Base-by-base conservation (phyloP, 1,284 basidiomycete species). In the Cryptococcus sp. region DNA sequence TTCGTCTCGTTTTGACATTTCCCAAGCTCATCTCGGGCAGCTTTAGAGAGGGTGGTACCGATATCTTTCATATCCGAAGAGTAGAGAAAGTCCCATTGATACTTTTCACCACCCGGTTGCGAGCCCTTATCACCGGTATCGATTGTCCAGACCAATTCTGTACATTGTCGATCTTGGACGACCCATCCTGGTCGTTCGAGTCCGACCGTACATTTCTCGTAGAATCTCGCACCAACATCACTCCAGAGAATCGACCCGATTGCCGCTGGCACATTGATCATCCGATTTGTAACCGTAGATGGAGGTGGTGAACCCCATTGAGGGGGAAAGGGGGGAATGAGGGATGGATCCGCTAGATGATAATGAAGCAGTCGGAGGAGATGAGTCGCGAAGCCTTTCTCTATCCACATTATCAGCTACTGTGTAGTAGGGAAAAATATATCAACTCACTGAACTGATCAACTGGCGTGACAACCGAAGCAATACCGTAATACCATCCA, bases 281-380 rank as follows among this genome's bases (percentile, higher is more conserved):
- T 10, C 5, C 23, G 15, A 48, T 35, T 13, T 7, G 41, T 2
- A 43, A 14, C 10, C 8, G 41, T 7, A 13, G 51, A 11, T 3
- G 57, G 54, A 0, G 62, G 66, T 3, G 65, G 58, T 5, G 38
- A n/a, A 1, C 65, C 67, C 65, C 65, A 70, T 15, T 44, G 33
- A 4, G 37, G 13, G 0, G 69, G 68, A 47, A 64, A 65, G 11
- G 58, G 54, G 5, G 62, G 63, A 1, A 67, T 51, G 8, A 38
- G 32, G 8, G 43, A n/a, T 2, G 49, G 50, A 10, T 53, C 38
- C 14, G 57, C 62, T 14, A 68, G 49, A 4, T 55, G 41, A 56
- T 69, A 66, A 48, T 74, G 71, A 31, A 74, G 56, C 14, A 70
- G 57, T 5, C 57, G 57, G 15, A 72, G 56, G 15, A 73, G 47